Percentiles rank a stretch among this genome's conserved stretches.
Evolutionary conservation across 148 eudicot species (phyloP).

Genomic region (Cornus kousa): DNA sequence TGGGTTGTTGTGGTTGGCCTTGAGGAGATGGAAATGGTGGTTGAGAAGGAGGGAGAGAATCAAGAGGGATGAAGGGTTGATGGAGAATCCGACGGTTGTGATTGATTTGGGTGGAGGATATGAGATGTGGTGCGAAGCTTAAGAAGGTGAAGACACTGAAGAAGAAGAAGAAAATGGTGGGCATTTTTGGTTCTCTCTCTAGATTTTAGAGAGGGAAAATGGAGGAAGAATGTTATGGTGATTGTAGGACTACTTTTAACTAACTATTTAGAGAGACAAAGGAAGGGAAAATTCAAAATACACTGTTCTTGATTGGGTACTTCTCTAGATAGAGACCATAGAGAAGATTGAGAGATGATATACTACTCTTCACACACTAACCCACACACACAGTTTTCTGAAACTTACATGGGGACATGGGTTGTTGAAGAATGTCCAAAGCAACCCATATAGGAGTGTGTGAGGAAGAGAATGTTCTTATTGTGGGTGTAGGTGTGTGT

Average conservation of each 20-base stretch:
- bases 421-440: slow-evolving; percentile 8
- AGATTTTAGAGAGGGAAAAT: neutral
- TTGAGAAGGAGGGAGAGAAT: slow-evolving; percentile 13
- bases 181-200: slow-evolving; percentile 4
- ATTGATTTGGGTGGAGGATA: neutral
- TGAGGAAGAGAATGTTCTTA: slow-evolving; percentile 1
- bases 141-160: neutral
- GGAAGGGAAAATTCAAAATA: neutral
- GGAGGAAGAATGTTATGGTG: slow-evolving; percentile 2
- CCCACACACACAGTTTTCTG: neutral
- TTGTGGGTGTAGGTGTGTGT: too few relatives aligned
- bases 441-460: neutral
- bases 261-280: too few relatives aligned
- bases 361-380: too few relatives aligned
- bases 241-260: too few relatives aligned
- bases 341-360: neutral
- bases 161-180: slow-evolving; percentile 3
- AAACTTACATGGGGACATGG: neutral
- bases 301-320: slow-evolving; percentile 1
- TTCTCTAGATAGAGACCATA: neutral
- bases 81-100: slow-evolving; percentile 28
- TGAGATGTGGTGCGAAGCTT: neutral
- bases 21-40: slow-evolving; percentile 22
- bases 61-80: slow-evolving; percentile 18
- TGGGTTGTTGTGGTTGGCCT: slow-evolving; percentile 13